Evolutionary conservation across 805 yeast genomes (phyloP).

Genomic region (Saccharomycopsis babjevae): DNA sequence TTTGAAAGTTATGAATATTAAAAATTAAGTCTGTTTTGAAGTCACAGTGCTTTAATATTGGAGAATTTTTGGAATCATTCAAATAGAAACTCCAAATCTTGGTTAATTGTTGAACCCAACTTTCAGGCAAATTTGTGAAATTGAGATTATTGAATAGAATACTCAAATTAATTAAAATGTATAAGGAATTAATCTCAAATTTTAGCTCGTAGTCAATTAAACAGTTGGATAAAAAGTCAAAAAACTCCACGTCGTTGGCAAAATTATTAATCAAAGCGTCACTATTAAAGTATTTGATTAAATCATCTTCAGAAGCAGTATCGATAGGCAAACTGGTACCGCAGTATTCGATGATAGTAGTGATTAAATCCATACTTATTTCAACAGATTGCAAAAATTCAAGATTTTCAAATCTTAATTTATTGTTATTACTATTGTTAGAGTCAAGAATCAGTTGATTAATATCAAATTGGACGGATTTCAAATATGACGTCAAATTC

Average conservation of each 20-base stretch:
- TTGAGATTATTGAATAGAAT: slow-evolving; percentile 7
- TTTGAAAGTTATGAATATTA: slow-evolving; percentile 4
- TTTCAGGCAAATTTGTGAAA: slow-evolving; percentile 1
- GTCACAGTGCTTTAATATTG: background rate
- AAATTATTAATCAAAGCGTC: slow-evolving; percentile 4
- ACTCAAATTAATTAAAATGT: slow-evolving; percentile 15
- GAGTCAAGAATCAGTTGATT: background rate
- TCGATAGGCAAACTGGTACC: slow-evolving; percentile 26
- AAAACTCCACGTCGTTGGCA: slow-evolving; percentile 1
- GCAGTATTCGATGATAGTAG: slow-evolving; percentile 58
- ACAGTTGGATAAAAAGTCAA: background rate
- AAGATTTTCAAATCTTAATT: slow-evolving; percentile 25
- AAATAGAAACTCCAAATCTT: slow-evolving; percentile 4
- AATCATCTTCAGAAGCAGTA: slow-evolving; percentile 14
- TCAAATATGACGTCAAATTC: slow-evolving; percentile 9
- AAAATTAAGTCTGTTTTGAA: slow-evolving; percentile 1
- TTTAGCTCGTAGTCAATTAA: slow-evolving; percentile 4
- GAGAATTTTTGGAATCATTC: background rate
- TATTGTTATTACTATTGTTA: background rate
- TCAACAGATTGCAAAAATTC: slow-evolving; percentile 49
- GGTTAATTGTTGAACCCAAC: slow-evolving; percentile 3
- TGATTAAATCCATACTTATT: slow-evolving; percentile 60
- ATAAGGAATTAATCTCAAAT: slow-evolving; percentile 13
- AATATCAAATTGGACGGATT: background rate
- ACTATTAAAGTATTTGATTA: slow-evolving; percentile 16